Evolutionary conservation across 441 rosid genomes (phyloP).

Genomic region (Metrosideros polymorpha): DNA sequence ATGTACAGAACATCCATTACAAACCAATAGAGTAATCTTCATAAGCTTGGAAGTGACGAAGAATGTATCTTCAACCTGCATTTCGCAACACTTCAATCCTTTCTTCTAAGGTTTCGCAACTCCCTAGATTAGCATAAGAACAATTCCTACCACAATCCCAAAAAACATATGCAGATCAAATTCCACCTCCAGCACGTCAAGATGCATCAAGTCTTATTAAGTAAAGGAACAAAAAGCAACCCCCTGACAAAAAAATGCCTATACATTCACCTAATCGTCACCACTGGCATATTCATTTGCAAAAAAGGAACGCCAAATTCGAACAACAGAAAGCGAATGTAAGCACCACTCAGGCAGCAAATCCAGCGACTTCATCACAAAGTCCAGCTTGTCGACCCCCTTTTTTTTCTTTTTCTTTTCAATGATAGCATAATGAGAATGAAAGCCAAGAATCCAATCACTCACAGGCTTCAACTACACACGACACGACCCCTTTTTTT

Average conservation of each 20-base stretch:
- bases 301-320: neutral
- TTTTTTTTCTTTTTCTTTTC: rapidly evolving
- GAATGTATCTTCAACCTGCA: neutral
- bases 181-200: neutral
- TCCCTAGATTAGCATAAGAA: neutral
- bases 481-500: neutral
- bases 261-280: neutral
- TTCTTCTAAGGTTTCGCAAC: neutral
- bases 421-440: neutral
- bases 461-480: neutral
- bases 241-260: neutral
- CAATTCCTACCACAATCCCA: neutral
- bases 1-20: neutral
- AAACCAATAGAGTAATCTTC: neutral
- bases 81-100: neutral
- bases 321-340: neutral
- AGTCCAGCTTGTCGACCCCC: neutral
- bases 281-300: neutral
- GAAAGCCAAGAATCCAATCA: neutral
- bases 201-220: neutral
- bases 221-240: neutral
- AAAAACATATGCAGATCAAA: neutral
- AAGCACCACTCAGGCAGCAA: neutral
- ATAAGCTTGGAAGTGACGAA: neutral
- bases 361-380: neutral